Base-by-base conservation (phyloP, 148 eudicot species). In the Vaccinium corymbosum region DNA sequence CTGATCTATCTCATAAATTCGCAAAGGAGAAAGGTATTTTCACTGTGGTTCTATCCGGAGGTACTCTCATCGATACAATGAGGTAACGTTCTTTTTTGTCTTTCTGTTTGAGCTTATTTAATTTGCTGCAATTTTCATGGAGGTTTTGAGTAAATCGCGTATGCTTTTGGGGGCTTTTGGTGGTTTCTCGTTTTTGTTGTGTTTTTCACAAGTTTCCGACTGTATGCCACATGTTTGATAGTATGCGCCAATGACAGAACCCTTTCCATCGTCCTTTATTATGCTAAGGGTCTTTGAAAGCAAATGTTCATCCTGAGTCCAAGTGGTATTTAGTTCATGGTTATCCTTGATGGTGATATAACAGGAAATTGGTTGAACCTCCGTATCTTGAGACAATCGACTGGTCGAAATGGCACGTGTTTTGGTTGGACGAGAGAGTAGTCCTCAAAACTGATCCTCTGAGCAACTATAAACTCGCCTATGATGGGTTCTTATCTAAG, bases 341-440 rank as follows among this genome's bases (percentile, higher is more conserved):
- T 27, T 68, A 68, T 68, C 4, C 15, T 82, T 50, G 49, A 32
- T 27, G 17, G 15, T 80, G 78, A 80, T 76, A 52, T 82, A 85
- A 19, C 59, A 95, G 98, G 93, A 94, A 94, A 88, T 84, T 95
- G 85, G 81, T 86, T 84, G 94, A 95, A 87, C 79, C 87, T 66
- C 95, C 98, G 27, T 94, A 89, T 71, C 82, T 84, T 55, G 91
- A 89, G 57, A 86, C 95, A n/a, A 85, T 95, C 74, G 95, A 94
- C 64, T 95, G 98, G 98, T 91, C 98, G n/a, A 94, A 86, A 85
- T 95, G 98, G 98, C 93, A 92, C 66, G 91, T 95, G 61, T 94
- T 94, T 79, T 95, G 98, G 98, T 91, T 90, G 88, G 98, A 95
- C 82, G 98, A 95, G 87, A 92, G 98, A 84, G 96, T 94, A 82